A percentile compares a stretch with the other conserved stretches of the same genome.
Evolutionary conservation across 768 basidiomycete species (phyloP).

Genomic region (Pleurotus pulmonarius): DNA sequence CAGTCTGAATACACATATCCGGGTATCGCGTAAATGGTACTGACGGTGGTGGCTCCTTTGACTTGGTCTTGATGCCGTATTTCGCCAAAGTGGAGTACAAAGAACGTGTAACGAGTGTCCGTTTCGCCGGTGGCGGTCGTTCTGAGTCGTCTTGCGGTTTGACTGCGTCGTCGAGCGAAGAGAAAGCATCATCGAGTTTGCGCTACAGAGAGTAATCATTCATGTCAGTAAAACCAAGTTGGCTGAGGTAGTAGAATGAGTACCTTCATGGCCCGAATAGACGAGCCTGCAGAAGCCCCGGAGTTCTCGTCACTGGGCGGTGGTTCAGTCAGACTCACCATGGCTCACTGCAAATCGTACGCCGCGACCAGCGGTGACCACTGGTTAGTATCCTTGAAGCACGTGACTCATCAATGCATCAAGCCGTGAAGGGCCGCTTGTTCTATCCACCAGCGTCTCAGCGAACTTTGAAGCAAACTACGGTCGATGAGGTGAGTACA

Average conservation of each 20-base stretch:
- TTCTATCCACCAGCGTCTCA: too few species aligned
- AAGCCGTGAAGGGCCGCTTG: too few species aligned
- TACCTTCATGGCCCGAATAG: not conserved
- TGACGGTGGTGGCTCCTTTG: conserved; percentile 30
- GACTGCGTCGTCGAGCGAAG: conserved; percentile 64
- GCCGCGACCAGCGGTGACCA: too few species aligned
- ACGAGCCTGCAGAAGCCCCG: not conserved
- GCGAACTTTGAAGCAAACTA: too few species aligned
- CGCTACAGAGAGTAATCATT: conserved; percentile 36
- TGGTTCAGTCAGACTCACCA: too few species aligned
- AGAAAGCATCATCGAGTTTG: conserved; percentile 80
- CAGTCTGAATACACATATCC: not conserved
- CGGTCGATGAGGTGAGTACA: too few species aligned
- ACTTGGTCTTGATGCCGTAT: conserved; percentile 59
- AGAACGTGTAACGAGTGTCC: conserved; percentile 47
- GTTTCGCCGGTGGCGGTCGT: conserved; percentile 50
- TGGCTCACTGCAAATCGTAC: too few species aligned
- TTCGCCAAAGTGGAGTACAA: conserved; percentile 78
- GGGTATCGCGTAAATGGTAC: not conserved
- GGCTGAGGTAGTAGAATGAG: not conserved
- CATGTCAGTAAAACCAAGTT: too few species aligned
- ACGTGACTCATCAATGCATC: too few species aligned
- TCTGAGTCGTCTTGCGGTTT: conserved; percentile 26
- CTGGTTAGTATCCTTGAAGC: too few species aligned
- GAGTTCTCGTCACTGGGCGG: not conserved